A percentile compares a stretch with the other conserved stretches of the same genome.
Conservation (phyloP, 768 basidiomycete genomes). For the Podaxis sp. region DNA sequence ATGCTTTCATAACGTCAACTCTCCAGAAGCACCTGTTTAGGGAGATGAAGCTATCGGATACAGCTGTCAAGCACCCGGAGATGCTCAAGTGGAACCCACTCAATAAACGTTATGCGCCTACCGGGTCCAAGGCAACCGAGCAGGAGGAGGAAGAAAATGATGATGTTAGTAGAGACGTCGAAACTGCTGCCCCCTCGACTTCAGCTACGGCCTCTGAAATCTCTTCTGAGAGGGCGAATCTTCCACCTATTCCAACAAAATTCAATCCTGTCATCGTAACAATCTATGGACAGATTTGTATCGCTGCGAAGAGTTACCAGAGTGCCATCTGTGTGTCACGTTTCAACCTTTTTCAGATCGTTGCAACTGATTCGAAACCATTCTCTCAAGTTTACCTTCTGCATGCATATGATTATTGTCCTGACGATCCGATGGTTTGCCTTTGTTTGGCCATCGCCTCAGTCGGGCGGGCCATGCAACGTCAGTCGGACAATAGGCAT, state of each 20-base stretch:
- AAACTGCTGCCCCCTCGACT: constrained; percentile 20
- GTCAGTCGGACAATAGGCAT: constrained; percentile 92
- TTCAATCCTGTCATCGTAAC: constrained; percentile 69
- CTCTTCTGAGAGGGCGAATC: constrained; percentile 14
- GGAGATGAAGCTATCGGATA: constrained; percentile 71
- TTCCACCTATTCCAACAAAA: constrained; percentile 57
- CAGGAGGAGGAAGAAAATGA: constrained; percentile 30
- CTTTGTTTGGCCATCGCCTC: constrained; percentile 82
- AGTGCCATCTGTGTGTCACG: constrained; percentile 78
- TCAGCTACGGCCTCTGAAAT: not conserved
- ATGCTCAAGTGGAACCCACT: constrained; percentile 59
- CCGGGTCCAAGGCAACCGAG: constrained; percentile 36
- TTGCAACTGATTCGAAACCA: not conserved
- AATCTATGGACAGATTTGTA: constrained; percentile 81
- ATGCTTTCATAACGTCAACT: constrained; percentile 74
- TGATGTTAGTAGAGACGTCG: constrained; percentile 31
- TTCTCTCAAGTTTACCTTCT: constrained; percentile 72
- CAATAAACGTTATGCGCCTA: constrained; percentile 57
- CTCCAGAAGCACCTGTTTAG: constrained; percentile 84
- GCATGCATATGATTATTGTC: constrained; percentile 84
- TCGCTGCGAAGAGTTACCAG: constrained; percentile 86
- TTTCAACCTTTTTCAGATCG: not conserved
- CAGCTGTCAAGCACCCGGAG: constrained; percentile 63
- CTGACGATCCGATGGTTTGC: constrained; percentile 83
- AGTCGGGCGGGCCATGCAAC: constrained; percentile 87